Conservation (phyloP, 2,329 filamentous ascomycete genomes). For the Knoxdaviesia capensis region DNA sequence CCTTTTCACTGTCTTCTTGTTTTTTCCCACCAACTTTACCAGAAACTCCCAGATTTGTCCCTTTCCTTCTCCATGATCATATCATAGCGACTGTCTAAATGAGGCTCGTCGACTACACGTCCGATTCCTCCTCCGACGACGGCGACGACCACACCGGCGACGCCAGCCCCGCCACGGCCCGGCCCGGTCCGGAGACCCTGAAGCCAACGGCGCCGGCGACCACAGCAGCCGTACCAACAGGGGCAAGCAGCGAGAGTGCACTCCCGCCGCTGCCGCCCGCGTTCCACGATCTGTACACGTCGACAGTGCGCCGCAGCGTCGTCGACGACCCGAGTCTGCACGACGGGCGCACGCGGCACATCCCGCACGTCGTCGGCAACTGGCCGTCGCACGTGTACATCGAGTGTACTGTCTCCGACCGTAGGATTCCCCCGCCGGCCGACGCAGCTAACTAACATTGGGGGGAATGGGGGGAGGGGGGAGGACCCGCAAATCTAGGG, state of each 20-base stretch:
- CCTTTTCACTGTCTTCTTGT: too few species aligned
- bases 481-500: constrained; percentile 19
- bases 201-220: constrained; percentile 1
- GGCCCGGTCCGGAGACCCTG: not conserved
- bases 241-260: not conserved
- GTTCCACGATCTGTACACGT: constrained; percentile 83
- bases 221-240: not conserved
- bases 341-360: constrained; percentile 61
- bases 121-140: not conserved
- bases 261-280: constrained; percentile 52
- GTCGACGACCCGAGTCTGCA: constrained; percentile 71
- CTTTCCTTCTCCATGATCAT: too few species aligned
- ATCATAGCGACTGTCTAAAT: constrained; percentile 14
- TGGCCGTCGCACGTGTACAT: constrained; percentile 90
- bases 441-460: not conserved
- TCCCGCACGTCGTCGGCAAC: constrained; percentile 69
- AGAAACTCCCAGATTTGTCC: too few species aligned
- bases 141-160: constrained; percentile 1
- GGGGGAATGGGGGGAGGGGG: too few species aligned
- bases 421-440: not conserved
- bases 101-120: constrained; percentile 43
- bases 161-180: not conserved
- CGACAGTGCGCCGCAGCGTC: constrained; percentile 55
- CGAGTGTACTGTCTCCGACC: constrained; percentile 49
- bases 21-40: too few species aligned